Percentiles rank a stretch among this genome's conserved stretches.
phyloP scores from a whole-genome alignment of 495 filamentous ascomycete genomes.

The Penicillium odoratum region DNA sequence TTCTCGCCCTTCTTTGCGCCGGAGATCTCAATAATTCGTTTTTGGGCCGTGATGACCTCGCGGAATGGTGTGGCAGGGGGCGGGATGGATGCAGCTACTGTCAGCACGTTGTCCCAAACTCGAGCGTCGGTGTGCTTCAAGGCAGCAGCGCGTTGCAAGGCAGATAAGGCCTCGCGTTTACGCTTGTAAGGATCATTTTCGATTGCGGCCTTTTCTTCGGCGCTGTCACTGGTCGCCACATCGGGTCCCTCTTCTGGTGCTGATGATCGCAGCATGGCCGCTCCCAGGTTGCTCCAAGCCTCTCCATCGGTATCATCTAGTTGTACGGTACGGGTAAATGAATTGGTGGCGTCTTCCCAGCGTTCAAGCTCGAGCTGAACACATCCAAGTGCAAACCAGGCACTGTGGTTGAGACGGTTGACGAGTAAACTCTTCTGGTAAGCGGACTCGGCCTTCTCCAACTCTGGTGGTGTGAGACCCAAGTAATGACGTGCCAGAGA shows the following conservation, averaged over 20 bases:
- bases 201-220: slow-evolving; percentile 22
- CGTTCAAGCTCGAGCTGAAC: slow-evolving; percentile 73
- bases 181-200: slow-evolving; percentile 57
- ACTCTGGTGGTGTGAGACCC: slow-evolving; percentile 54
- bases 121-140: slow-evolving; percentile 80
- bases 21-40: slow-evolving; percentile 73
- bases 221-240: slow-evolving; percentile 30
- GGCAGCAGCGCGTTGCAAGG: slow-evolving; percentile 79
- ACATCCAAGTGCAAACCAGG: slow-evolving; percentile 91
- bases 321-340: slow-evolving; percentile 76
- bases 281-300: slow-evolving; percentile 93
- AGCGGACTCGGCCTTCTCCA: slow-evolving; percentile 69
- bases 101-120: slow-evolving; percentile 95
- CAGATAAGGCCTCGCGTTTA: slow-evolving; percentile 70
- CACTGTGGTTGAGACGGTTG: slow-evolving; percentile 74
- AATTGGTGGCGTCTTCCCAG: slow-evolving; percentile 80
- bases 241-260: slow-evolving; percentile 37
- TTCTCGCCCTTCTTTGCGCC: slow-evolving; percentile 66
- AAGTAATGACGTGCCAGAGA: slow-evolving; percentile 80
- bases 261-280: slow-evolving; percentile 62
- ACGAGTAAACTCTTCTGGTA: slow-evolving; percentile 74
- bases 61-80: slow-evolving; percentile 69
- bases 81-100: slow-evolving; percentile 72
- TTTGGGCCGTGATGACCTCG: slow-evolving; percentile 72
- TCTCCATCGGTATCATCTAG: slow-evolving; percentile 87